These are phyloP conservation scores for Colletotrichum tropicicola DNA, from an alignment of 2,329 filamentous ascomycete genomes.

Conservation along the genomic window DNA sequence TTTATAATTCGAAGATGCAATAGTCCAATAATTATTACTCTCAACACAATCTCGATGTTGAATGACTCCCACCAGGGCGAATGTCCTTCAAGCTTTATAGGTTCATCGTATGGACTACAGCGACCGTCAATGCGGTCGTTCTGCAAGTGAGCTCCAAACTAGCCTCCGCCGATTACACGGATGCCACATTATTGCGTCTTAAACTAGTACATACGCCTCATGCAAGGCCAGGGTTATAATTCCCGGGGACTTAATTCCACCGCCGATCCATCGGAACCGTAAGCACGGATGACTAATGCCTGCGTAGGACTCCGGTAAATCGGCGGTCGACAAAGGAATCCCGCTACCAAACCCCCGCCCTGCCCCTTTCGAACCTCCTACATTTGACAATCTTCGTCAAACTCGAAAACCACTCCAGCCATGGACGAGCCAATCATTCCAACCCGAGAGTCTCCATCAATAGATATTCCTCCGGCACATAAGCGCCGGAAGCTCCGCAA, in stretches of 20 bases:
- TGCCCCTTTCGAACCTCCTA: neutral
- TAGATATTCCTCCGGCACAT: neutral
- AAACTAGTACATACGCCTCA: neutral
- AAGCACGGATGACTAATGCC: constrained; percentile 13
- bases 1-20: too few relatives aligned
- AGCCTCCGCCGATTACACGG: neutral
- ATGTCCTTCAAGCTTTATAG: neutral
- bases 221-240: neutral
- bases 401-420: neutral
- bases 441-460: neutral
- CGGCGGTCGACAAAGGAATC: constrained; percentile 8
- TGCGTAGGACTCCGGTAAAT: constrained; percentile 5
- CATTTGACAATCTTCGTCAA: neutral
- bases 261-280: neutral
- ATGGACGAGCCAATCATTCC: neutral
- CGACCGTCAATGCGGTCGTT: neutral
- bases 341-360: neutral
- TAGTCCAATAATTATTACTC: too few relatives aligned
- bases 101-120: too few relatives aligned
- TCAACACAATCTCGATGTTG: too few relatives aligned
- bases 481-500: constrained; percentile 27
- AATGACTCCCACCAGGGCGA: too few relatives aligned
- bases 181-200: neutral
- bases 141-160: neutral
- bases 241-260: neutral